Evolutionary conservation across 345 rosid genomes (phyloP), one percentile per base, ranked within the genome.

Genomic region (Dipteronia sinensis): DNA sequence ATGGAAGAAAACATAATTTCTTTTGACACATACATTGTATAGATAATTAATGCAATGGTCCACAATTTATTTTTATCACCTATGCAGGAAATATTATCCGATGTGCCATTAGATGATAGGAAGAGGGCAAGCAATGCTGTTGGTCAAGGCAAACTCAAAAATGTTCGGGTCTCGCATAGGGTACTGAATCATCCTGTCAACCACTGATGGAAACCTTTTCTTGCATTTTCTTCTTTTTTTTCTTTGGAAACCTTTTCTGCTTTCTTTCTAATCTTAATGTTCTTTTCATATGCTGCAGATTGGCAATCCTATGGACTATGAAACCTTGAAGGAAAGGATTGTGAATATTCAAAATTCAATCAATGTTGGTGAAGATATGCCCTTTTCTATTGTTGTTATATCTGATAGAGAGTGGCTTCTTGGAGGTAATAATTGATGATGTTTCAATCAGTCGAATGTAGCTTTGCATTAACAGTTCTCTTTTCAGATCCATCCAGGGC

Each of bases 251-350:
- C 58, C 25, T 27, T 64, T 72, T 62, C 67, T 59, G 9, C 65
- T 62, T 76, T 77, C 65, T 46, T 27, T 27, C 51, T 76, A 53
- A 71, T 27, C 40, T 55, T 80, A n/a, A 15, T 59, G 47, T 47
- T 74, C 19, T 77, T 82, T 76, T 23, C 63, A 55, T 79, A 51
- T 78, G 47, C 27, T 76, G 80, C 85, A 96, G 99, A 78, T 91
- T 81, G 98, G 99, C 77, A 96, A 92, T 84, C 96, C 98, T 59
- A 78, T 96, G 93, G 77, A 93, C 76, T 90, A 89, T 72, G 92
- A 93, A 55, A 88, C 90, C 10, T 79, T 96, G 53, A 86, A 92
- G 84, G 94, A 91, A 73, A 85, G 92, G 1, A 83, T 94, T 83
- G 65, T 79, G 69, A 82, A 85, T 79, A 86, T 94, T 82, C 83